Conservation (phyloP, 2,329 filamentous ascomycete species). For the Paecilomyces formosus region DNA sequence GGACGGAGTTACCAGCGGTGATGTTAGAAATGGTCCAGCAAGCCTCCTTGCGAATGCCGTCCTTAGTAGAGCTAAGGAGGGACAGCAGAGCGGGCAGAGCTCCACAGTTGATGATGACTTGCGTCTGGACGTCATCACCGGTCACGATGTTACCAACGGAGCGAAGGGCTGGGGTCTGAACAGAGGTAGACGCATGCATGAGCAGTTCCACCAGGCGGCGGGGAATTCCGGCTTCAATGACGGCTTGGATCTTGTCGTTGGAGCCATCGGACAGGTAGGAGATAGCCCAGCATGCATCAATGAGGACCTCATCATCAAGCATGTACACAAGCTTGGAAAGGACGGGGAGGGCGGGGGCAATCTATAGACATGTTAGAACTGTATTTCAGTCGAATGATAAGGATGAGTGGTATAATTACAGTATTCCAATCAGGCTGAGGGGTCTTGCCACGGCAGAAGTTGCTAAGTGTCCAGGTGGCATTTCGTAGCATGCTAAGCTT, state of each 20-base stretch:
- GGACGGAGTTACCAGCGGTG: slow-evolving; percentile 92
- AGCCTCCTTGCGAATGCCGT: slow-evolving; percentile 97
- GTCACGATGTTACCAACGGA: slow-evolving; percentile 99
- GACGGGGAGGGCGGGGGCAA: slow-evolving; percentile 87
- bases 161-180: slow-evolving; percentile 92
- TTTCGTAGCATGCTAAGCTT: slow-evolving; percentile 99
- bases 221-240: slow-evolving; percentile 96
- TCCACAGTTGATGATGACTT: slow-evolving; percentile 98
- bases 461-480: slow-evolving; percentile 97
- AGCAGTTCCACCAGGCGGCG: slow-evolving; percentile 92
- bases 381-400: neutral
- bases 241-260: slow-evolving; percentile 98
- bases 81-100: slow-evolving; percentile 87
- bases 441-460: slow-evolving; percentile 99
- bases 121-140: slow-evolving; percentile 95
- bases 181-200: slow-evolving; percentile 96
- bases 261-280: slow-evolving; percentile 96
- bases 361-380: slow-evolving; percentile 48
- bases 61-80: slow-evolving; percentile 92
- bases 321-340: slow-evolving; percentile 97
- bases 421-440: slow-evolving; percentile 97
- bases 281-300: slow-evolving; percentile 99
- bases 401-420: slow-evolving; percentile 49
- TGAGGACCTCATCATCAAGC: slow-evolving; percentile 93
- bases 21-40: slow-evolving; percentile 99